Percentiles rank a stretch among this genome's conserved stretches.
Conservation (phyloP, 2,329 filamentous ascomycete species). For the Penicillium sp. region DNA sequence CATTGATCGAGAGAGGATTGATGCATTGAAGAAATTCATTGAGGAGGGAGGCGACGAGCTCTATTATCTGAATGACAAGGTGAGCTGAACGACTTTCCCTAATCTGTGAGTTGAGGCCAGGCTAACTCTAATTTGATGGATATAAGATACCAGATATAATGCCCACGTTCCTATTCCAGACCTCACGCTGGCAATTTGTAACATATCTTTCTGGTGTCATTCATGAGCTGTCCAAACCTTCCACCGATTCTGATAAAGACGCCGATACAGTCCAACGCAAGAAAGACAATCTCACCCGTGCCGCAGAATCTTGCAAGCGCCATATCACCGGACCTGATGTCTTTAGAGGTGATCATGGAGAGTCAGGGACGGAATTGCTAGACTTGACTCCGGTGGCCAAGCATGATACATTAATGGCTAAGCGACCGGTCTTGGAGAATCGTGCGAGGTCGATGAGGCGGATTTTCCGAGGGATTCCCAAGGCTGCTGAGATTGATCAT, state of each 20-base stretch:
- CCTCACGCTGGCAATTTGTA: constrained; percentile 74
- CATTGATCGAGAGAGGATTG: constrained; percentile 89
- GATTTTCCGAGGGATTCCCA: constrained; percentile 63
- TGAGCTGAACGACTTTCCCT: constrained; percentile 24
- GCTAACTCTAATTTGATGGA: neutral
- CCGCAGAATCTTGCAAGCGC: constrained; percentile 71
- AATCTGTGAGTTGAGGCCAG: neutral
- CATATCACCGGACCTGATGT: constrained; percentile 80
- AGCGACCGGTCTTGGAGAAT: constrained; percentile 20
- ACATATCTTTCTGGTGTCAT: constrained; percentile 65
- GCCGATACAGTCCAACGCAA: constrained; percentile 47
- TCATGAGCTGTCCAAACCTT: constrained; percentile 51
- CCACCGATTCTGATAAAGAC: constrained; percentile 43
- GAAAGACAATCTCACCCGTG: constrained; percentile 68
- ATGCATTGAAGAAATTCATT: constrained; percentile 79
- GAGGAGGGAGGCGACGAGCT: constrained; percentile 72
- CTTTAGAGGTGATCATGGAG: constrained; percentile 67
- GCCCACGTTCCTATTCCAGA: constrained; percentile 83
- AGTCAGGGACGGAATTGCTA: constrained; percentile 22
- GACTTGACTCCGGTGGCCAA: constrained; percentile 29
- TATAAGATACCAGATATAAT: constrained; percentile 75
- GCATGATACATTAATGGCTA: constrained; percentile 25
- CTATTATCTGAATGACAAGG: constrained; percentile 65
- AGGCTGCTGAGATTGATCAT: constrained; percentile 42
- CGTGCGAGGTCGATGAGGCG: constrained; percentile 22